Evolutionary conservation across 495 filamentous ascomycete genomes (phyloP).

Genomic region (Paragyromitra xinjiangensis): DNA sequence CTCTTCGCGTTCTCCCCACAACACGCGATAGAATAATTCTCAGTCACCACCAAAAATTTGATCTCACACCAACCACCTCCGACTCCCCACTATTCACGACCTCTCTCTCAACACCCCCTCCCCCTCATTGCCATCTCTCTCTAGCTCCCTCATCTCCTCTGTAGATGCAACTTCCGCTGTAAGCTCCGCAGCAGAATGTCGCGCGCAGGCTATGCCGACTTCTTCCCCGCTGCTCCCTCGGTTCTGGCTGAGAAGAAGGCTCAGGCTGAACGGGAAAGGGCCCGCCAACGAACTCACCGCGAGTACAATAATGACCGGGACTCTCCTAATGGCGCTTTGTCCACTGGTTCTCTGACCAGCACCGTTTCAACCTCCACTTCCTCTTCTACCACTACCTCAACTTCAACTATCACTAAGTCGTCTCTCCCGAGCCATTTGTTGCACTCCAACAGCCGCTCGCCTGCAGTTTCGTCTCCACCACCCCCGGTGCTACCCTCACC

Average conservation of each 20-base stretch:
- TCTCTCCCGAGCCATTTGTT: slow-evolving; percentile 39
- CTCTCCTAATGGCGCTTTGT: slow-evolving; percentile 62
- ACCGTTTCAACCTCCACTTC: slow-evolving; percentile 39
- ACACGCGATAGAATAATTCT: slow-evolving; percentile 50
- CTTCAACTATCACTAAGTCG: slow-evolving; percentile 44
- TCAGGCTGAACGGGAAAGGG: slow-evolving; percentile 56
- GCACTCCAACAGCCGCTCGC: slow-evolving; percentile 38
- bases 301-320: slow-evolving; percentile 54
- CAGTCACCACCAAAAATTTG: slow-evolving; percentile 22
- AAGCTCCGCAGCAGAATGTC: slow-evolving; percentile 68
- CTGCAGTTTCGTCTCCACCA: slow-evolving; percentile 41
- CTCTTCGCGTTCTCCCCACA: slow-evolving; percentile 52
- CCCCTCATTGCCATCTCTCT: not conserved
- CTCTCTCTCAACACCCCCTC: not conserved
- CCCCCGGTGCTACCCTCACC: slow-evolving; percentile 51
- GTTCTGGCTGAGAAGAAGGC: slow-evolving; percentile 64
- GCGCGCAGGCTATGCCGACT: slow-evolving; percentile 87
- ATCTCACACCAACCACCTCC: slow-evolving; percentile 39
- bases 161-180: slow-evolving; percentile 58
- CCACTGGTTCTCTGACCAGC: slow-evolving; percentile 32
- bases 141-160: slow-evolving; percentile 28
- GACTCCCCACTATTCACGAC: slow-evolving; percentile 17
- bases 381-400: slow-evolving; percentile 43
- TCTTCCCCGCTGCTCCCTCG: slow-evolving; percentile 86
- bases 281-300: slow-evolving; percentile 53